Base-by-base conservation (phyloP, 148 eudicot species). In the Drosera capensis region DNA sequence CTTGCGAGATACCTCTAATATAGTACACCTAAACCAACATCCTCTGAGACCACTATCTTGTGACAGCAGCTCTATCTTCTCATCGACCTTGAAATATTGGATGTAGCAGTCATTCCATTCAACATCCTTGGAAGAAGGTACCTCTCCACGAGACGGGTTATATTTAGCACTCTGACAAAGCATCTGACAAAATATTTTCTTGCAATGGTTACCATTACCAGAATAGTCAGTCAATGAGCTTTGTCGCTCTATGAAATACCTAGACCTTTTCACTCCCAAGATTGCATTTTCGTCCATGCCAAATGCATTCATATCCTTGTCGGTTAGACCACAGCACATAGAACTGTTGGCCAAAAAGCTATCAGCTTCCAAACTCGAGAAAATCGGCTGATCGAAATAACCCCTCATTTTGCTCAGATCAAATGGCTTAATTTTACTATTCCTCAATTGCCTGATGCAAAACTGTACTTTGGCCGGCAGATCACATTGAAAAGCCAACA, bases 11-110 rank as follows among this genome's bases (percentile, higher is more conserved):
- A 85, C 67, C 58, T 85, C 74, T 64, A 73, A 50, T 25, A 81
- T 63, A 14, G 77, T 71, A 62, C 95, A 92, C 62, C 66, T 78
- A 72, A 92, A 92, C 99, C 99, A 92, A 59, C 99, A 92, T 50
- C 95, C 99, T 60, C 95, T 70, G 34, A 92, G 65, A 25, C 95
- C 99, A 58, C 95, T 85, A 48, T 92, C 99, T 69, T 81, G 95
- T 66, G 88, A 75, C 43, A 92, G 58, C 49, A 81, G 57, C 60
- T 92, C 99, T 52, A 85, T 55, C 58, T 71, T 76, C 11, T 74
- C 86, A 61, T 72, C 70, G 36, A 65, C 68, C 54, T 68, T 68
- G 40, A 92, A 70, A 20, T 23, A 24, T 9, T 52, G 62, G 40
- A 52, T 50, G 49, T 69, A 45, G 56, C 40, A 56, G 57, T 37